Evolutionary conservation across 331 rosid species (phyloP), one percentile per base, ranked within the genome.

Genomic region (Cydonia oblonga): DNA sequence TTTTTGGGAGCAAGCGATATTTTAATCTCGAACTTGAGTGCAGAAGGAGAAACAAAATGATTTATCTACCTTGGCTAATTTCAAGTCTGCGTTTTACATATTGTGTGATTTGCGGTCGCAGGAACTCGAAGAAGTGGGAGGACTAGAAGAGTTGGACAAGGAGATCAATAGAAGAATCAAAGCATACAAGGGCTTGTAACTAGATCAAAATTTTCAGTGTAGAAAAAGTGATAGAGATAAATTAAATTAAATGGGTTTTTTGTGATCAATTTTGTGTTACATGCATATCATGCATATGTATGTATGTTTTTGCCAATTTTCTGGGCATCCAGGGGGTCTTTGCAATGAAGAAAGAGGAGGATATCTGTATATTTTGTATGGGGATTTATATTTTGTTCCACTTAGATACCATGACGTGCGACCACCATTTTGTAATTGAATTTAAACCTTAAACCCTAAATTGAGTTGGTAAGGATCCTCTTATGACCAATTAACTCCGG

Each of bases 121-220:
- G 99, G 99, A 95, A 81, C 14, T 95, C 71, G 97, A 91, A 79
- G 84, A 91, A 76, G 99, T 91, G 59, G 99, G 96, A 81, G 99
- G 97, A 0, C 61, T 62, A 29, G 92, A 88, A 69, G 97, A 95
- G 80, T 78, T 91, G 79, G 97, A 95, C 72, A 90, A 91, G 76
- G 96, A 90, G 83, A 84, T 91, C 25, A 80, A 30, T 32, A 81
- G 91, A 81, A 87, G 96, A 72, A 80, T 15, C 62, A 90, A 71
- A 84, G 68, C 86, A 40, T 70, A 32, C 75, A 76, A 82, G 10
- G 75, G 76, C 44, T 80, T 73, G 44, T 84, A 74, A 82, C 71
- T 29, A 24, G 53, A 72, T 52, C 75, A 23, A 22, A 66, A 49
- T 51, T 65, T 61, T 54, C 76, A 61, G 26, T 64, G 86, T 78